These are phyloP conservation scores for Oryza meyeriana DNA, from an alignment of 176 grass and related monocot genomes.

Conservation along the genomic window DNA sequence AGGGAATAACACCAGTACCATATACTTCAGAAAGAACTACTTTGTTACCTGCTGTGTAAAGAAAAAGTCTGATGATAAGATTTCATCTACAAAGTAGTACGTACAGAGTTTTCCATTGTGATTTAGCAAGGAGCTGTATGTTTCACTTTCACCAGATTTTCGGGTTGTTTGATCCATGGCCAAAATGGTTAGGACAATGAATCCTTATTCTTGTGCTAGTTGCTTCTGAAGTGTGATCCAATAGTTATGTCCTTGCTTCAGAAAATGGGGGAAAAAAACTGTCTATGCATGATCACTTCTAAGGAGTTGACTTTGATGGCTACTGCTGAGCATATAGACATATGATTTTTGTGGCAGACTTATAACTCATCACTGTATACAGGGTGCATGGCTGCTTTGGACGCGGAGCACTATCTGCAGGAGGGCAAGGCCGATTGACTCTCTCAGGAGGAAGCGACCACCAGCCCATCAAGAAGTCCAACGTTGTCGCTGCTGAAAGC, in stretches of 20 bases:
- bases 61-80: not conserved
- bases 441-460: not conserved
- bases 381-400: conserved; percentile 95
- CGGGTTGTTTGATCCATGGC: not conserved
- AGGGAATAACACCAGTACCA: not conserved
- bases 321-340: not conserved
- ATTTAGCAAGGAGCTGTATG: not conserved
- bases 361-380: not conserved
- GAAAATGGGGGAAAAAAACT: not conserved
- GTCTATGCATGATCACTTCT: not conserved
- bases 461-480: not conserved
- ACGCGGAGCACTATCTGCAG: conserved; percentile 92
- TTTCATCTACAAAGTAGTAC: not conserved
- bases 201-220: not conserved
- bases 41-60: not conserved
- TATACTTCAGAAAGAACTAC: not conserved
- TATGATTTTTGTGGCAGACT: not conserved
- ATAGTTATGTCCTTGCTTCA: not conserved
- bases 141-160: not conserved
- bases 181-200: not conserved
- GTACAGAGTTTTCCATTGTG: not conserved
- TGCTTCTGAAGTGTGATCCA: not conserved
- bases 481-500: conserved; percentile 24
- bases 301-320: not conserved
- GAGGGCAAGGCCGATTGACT: conserved; percentile 74